These are phyloP conservation scores for Alternaria postmessia DNA, from an alignment of 2,329 filamentous ascomycete genomes.

Conservation along the genomic window DNA sequence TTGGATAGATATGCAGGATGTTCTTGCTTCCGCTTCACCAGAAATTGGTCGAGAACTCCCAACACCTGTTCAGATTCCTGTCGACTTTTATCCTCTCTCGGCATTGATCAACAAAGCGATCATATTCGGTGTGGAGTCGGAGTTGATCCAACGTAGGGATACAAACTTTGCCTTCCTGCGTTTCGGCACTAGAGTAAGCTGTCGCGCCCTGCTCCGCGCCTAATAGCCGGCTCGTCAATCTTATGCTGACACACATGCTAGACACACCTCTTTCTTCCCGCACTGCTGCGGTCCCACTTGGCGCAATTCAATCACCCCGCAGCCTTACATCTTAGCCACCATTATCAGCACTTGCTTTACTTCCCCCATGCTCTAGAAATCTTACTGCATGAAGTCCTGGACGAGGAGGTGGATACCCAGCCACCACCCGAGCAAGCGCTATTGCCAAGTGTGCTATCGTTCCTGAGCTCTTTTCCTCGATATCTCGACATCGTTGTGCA, in stretches of 20 bases:
- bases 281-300: constrained; percentile 82
- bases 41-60: constrained; percentile 75
- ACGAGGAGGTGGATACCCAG: constrained; percentile 86
- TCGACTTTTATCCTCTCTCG: constrained; percentile 97
- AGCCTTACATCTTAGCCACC: constrained; percentile 81
- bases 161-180: constrained; percentile 90
- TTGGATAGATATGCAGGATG: constrained; percentile 88
- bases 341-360: constrained; percentile 87
- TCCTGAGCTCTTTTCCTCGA: constrained; percentile 67
- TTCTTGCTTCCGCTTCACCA: constrained; percentile 74
- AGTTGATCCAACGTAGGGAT: constrained; percentile 91
- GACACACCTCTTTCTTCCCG: constrained; percentile 93
- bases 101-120: constrained; percentile 89
- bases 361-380: constrained; percentile 94
- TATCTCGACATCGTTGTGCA: constrained; percentile 97
- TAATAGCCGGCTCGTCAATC: constrained; percentile 8
- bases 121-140: constrained; percentile 87
- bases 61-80: constrained; percentile 75
- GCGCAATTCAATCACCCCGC: constrained; percentile 78
- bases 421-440: constrained; percentile 58
- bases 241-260: constrained; percentile 51
- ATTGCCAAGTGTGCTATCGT: constrained; percentile 61
- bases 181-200: constrained; percentile 81
- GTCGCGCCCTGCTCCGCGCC: constrained; percentile 6
- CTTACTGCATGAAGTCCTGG: constrained; percentile 88